phyloP scores from a whole-genome alignment of 2,329 filamentous ascomycete species.

The Colletotrichum destructivum region DNA sequence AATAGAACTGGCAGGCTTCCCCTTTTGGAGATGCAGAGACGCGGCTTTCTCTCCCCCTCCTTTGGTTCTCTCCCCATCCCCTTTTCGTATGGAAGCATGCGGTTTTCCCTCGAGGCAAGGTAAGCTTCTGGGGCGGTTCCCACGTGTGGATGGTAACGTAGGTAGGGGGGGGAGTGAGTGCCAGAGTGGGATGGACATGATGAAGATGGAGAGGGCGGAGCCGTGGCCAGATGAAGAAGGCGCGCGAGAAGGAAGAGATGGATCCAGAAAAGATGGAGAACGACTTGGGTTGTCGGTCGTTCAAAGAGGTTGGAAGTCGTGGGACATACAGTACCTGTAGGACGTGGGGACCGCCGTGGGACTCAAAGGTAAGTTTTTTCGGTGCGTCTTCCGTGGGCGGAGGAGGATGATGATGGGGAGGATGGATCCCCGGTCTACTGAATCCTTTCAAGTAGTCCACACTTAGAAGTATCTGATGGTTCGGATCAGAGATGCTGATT shows the following conservation, averaged over 20 bases:
- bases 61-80: no score
- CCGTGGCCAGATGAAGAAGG: not conserved
- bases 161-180: no score
- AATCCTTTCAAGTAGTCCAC: constrained; percentile 14
- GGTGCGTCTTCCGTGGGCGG: constrained; percentile 25
- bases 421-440: not conserved
- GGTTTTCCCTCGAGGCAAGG: constrained; percentile 23
- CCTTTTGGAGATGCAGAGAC: constrained; percentile 4
- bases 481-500: constrained; percentile 3
- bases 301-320: constrained; percentile 12
- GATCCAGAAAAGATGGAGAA: not conserved
- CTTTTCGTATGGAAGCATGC: constrained; percentile 5
- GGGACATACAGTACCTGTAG: not conserved
- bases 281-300: not conserved
- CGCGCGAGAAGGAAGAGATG: not conserved
- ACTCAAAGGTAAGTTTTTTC: constrained; percentile 21
- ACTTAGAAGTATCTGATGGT: no score
- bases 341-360: no score
- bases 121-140: constrained; percentile 40
- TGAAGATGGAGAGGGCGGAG: not conserved
- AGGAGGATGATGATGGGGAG: no score
- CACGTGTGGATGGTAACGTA: constrained; percentile 16
- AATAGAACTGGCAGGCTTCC: constrained; percentile 34
- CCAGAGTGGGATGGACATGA: not conserved
- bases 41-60: no score